Evolutionary conservation across 2,329 filamentous ascomycete species (phyloP), one percentile per base, ranked within the genome.

Genomic region (Teratosphaeria zuluensis): DNA sequence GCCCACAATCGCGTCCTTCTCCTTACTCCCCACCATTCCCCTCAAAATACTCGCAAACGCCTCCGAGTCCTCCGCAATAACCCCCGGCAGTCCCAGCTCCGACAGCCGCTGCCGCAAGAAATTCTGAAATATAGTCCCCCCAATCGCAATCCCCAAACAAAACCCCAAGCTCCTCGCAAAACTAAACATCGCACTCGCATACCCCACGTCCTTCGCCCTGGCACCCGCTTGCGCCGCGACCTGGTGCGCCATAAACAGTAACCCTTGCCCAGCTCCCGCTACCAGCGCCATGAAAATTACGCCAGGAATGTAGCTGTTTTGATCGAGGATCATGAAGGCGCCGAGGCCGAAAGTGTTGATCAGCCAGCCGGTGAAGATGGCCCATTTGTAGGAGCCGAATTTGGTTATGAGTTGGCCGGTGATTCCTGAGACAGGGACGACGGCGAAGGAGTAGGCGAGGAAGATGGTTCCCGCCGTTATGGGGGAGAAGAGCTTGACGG

Each of bases 91-190:
- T 3, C 55, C 59, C 1, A 59, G 42, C 2, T 56, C 14, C 0
- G 51, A n/a, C 1, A 68, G 55, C 24, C 60, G 61, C 11, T 57
- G 42, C 6, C 59, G 56, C 14, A 69, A 46, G 52, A 68, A 65
- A 53, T 69, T 75, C 51, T 72, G 67, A 64, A 79, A 80, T 32
- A 79, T 69, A 3, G 73, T 69, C 1, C 71, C 72, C 0, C 76
- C 73, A 28, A 82, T 74, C 0, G 77, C 70, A 1, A 77, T 72
- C 8, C 78, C 80, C 67, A 80, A 76, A 2, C 77, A 74, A n/a
- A 70, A 65, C 2, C 80, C 80, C 33, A 82, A 75, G 56, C 68
- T 74, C 42, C 79, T 74, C 58, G 79, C 65, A 59, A 82, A 82
- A 0, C 70, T 66, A 70, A 74, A 79, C 51, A 75, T 74, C 1